Evolutionary conservation across 1,139 yeast species (phyloP), one percentile per base, ranked within the genome.

Genomic region (Torulaspora pretoriensis): DNA sequence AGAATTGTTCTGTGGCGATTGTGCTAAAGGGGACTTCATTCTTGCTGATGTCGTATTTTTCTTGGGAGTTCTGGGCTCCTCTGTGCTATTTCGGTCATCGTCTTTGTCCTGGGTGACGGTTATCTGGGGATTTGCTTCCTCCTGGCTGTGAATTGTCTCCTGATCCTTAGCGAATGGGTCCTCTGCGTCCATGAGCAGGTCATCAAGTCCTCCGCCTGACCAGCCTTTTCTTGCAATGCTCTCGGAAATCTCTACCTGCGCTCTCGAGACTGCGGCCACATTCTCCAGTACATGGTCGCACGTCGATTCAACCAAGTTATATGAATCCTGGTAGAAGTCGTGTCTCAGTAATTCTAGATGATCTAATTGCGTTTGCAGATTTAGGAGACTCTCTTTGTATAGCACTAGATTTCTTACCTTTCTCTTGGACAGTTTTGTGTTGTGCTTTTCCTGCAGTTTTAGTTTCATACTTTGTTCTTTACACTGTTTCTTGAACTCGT

Each of bases 201-300:
- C 81, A 59, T 87, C 95, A 32, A 86, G 66, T 0, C 95, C 95
- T 16, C 92, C 92, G 8, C 95, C 95, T 8, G 84, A 74, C 88
- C 90, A 83, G 7, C 95, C 94, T 61, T 87, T 87, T 46, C 81
- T 73, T 0, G 95, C 95, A 28, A 88, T 78, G 16, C 85, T 83
- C 58, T 85, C 95, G 55, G 79, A 81, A 4, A 87, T 78, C 57
- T 86, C 94, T 27, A 88, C 78, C 58, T 87, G 92, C 1, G 94
- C 92, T 42, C 88, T 69, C 2, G 86, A 80, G 7, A 84, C 70
- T 0, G 84, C 74, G 0, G 89, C 85, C 1, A 87, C 74, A 47
- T 73, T 71, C 8, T 68, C 63, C 35, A 85, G 67, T 8, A 85
- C 69, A 28, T 73, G 69, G 16, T 70, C 70, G 38, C 82, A 80